Percentiles rank a stretch among this genome's conserved stretches.
These are phyloP conservation scores for Clavispora phyllophila DNA, from an alignment of 805 yeast species.

Conservation along the genomic window DNA sequence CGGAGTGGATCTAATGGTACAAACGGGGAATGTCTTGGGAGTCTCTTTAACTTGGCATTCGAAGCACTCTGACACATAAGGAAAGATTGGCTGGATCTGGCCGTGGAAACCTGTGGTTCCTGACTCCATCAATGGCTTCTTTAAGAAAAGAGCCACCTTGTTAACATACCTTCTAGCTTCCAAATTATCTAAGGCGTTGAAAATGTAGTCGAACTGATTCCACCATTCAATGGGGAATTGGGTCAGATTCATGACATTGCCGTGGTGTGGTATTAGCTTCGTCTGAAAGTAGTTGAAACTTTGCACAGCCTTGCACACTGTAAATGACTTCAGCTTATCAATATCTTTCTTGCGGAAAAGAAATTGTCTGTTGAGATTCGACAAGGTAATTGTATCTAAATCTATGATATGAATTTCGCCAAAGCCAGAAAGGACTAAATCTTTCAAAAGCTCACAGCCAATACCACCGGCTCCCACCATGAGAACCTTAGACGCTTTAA, in stretches of 20 bases:
- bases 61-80: constrained; percentile 83
- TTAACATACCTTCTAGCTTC: constrained; percentile 92
- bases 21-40: constrained; percentile 89
- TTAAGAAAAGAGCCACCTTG: constrained; percentile 66
- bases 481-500: constrained; percentile 51
- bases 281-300: constrained; percentile 58
- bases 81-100: constrained; percentile 87
- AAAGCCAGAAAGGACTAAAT: constrained; percentile 70
- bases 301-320: constrained; percentile 79
- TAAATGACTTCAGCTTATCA: constrained; percentile 78
- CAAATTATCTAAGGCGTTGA: constrained; percentile 90
- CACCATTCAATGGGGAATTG: constrained; percentile 72
- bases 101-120: constrained; percentile 97
- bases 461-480: constrained; percentile 97
- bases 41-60: constrained; percentile 85
- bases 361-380: constrained; percentile 91
- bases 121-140: constrained; percentile 78
- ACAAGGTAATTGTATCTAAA: constrained; percentile 88
- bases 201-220: constrained; percentile 67
- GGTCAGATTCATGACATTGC: constrained; percentile 75
- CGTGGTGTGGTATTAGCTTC: constrained; percentile 72
- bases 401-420: constrained; percentile 92
- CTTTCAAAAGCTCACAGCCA: constrained; percentile 86
- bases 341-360: constrained; percentile 86
- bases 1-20: constrained; percentile 96